Evolutionary conservation across 2,329 filamentous ascomycete genomes (phyloP).

Genomic region (Colletotrichum sp.): DNA sequence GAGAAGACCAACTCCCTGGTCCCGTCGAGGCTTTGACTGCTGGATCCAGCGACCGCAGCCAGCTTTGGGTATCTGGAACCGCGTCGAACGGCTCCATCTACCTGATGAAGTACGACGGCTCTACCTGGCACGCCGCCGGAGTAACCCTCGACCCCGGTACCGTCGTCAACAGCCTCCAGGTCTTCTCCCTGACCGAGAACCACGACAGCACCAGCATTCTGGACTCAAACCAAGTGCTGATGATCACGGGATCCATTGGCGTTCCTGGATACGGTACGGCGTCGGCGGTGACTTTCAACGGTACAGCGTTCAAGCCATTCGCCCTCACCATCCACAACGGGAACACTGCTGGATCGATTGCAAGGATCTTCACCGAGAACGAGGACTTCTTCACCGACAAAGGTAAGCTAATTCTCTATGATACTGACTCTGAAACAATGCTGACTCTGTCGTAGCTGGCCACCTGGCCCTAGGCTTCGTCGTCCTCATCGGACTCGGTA

Average conservation of each 20-base stretch:
- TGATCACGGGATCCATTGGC: slow-evolving; percentile 84
- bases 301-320: slow-evolving; percentile 78
- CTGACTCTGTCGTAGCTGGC: slow-evolving; percentile 41
- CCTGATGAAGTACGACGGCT: slow-evolving; percentile 82
- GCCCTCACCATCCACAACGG: slow-evolving; percentile 74
- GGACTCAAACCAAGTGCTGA: slow-evolving; percentile 70
- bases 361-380: slow-evolving; percentile 83
- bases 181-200: slow-evolving; percentile 73
- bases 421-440: slow-evolving; percentile 14
- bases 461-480: slow-evolving; percentile 77
- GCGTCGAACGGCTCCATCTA: slow-evolving; percentile 68
- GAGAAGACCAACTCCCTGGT: slow-evolving; percentile 73
- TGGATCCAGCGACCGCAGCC: slow-evolving; percentile 72
- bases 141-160: slow-evolving; percentile 69
- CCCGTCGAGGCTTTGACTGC: slow-evolving; percentile 78
- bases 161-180: slow-evolving; percentile 78
- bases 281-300: slow-evolving; percentile 88
- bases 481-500: slow-evolving; percentile 80
- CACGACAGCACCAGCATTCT: slow-evolving; percentile 72
- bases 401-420: slow-evolving; percentile 51
- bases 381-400: slow-evolving; percentile 73
- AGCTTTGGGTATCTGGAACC: slow-evolving; percentile 84
- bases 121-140: slow-evolving; percentile 70
- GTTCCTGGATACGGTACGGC: slow-evolving; percentile 79
- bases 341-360: slow-evolving; percentile 74